Percentiles rank a stretch among this genome's conserved stretches.
Conservation (phyloP, 108 stramenopile species). For the Cyclotella sp. region DNA sequence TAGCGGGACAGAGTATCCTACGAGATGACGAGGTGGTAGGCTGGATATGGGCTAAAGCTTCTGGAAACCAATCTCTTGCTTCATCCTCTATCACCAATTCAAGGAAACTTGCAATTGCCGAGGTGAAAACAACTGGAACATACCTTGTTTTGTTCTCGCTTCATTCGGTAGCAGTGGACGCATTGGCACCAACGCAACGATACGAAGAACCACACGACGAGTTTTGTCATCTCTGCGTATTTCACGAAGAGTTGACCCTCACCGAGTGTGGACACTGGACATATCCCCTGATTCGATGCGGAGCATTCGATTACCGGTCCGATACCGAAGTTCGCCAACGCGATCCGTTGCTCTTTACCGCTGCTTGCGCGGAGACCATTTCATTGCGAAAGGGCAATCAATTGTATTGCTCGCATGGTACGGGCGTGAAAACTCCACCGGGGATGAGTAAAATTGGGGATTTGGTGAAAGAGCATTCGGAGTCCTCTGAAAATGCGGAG, state of each 20-base stretch:
- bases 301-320: slow-evolving; percentile 36
- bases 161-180: slow-evolving; percentile 18
- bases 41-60: background rate
- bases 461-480: background rate
- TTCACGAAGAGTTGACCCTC: slow-evolving; percentile 8
- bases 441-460: background rate
- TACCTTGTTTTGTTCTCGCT: slow-evolving; percentile 34
- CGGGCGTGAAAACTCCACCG: background rate
- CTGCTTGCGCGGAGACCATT: slow-evolving; percentile 23
- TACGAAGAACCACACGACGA: slow-evolving; percentile 10
- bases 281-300: slow-evolving; percentile 22
- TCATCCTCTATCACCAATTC: background rate
- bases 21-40: background rate
- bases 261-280: slow-evolving; percentile 27
- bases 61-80: slow-evolving; percentile 8
- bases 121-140: slow-evolving; percentile 22
- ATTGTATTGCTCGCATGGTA: slow-evolving; percentile 23
- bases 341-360: slow-evolving; percentile 24
- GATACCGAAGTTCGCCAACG: slow-evolving; percentile 12
- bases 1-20: background rate
- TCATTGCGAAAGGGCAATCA: slow-evolving; percentile 24
- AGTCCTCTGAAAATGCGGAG: background rate
- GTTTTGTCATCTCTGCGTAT: slow-evolving; percentile 19
- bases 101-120: slow-evolving; percentile 6
- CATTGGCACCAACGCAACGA: background rate